Conservation (phyloP, 805 yeast species). For the Brettanomyces sp. region DNA sequence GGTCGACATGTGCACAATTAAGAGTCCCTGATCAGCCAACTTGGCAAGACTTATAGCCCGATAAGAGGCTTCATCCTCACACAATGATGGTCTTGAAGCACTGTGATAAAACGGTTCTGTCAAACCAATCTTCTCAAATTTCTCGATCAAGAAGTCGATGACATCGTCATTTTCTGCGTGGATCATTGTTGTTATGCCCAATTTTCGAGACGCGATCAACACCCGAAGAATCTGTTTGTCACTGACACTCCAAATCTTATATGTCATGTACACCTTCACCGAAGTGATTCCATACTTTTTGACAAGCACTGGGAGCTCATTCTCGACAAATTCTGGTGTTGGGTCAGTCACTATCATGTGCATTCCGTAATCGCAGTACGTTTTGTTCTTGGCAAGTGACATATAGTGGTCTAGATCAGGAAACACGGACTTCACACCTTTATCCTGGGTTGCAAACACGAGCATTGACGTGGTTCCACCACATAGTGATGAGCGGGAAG, state of each 20-base stretch:
- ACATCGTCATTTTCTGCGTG: slow-evolving; percentile 46
- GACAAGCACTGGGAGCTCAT: slow-evolving; percentile 26
- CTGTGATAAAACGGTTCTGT: slow-evolving; percentile 37
- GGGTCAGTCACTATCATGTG: slow-evolving; percentile 32
- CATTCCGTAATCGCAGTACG: slow-evolving; percentile 39
- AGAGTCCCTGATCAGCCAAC: slow-evolving; percentile 34
- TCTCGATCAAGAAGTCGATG: slow-evolving; percentile 24
- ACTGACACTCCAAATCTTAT: slow-evolving; percentile 30
- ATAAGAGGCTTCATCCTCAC: slow-evolving; percentile 42
- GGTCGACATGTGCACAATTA: slow-evolving; percentile 41
- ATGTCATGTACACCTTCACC: slow-evolving; percentile 37
- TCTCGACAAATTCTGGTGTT: slow-evolving; percentile 8
- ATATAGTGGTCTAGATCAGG: slow-evolving; percentile 9
- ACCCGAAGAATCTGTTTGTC: slow-evolving; percentile 33
- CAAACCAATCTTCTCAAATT: slow-evolving; percentile 27
- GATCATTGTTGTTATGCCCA: slow-evolving; percentile 38
- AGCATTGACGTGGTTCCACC: slow-evolving; percentile 44
- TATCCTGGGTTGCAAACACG: slow-evolving; percentile 37
- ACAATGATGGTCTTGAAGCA: slow-evolving; percentile 33
- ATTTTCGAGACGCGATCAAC: slow-evolving; percentile 28
- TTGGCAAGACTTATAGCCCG: slow-evolving; percentile 36
- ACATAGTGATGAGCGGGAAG: slow-evolving; percentile 35
- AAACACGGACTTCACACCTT: slow-evolving; percentile 19
- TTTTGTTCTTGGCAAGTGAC: slow-evolving; percentile 24
- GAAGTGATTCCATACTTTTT: slow-evolving; percentile 29